These are phyloP conservation scores for Ormosia semicastrata DNA, from an alignment of 306 rosid genomes.

Conservation along the genomic window DNA sequence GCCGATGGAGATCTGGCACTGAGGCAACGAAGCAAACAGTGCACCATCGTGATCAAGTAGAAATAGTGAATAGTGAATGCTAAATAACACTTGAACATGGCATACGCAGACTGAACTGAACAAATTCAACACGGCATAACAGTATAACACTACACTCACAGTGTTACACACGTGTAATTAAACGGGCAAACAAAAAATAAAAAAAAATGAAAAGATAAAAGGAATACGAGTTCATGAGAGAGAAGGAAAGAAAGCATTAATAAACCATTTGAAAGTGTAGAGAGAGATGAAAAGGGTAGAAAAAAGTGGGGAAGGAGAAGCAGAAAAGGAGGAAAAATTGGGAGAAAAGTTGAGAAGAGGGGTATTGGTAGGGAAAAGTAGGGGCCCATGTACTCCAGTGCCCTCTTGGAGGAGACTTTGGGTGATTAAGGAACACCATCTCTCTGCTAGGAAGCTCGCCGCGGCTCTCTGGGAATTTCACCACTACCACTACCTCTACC, in stretches of 20 bases:
- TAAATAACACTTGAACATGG: not conserved
- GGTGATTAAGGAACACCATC: constrained; percentile 21
- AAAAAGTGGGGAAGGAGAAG: constrained; percentile 49
- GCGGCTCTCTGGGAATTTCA: constrained; percentile 87
- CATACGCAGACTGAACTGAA: not conserved
- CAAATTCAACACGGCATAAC: not conserved
- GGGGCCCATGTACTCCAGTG: constrained; percentile 71
- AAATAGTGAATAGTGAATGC: not conserved
- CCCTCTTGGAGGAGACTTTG: constrained; percentile 58
- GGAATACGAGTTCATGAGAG: not conserved
- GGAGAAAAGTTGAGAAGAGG: constrained; percentile 71
- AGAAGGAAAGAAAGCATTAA: constrained; percentile 12
- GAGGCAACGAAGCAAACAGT: not conserved
- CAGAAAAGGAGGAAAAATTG: constrained; percentile 80
- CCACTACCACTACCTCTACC: constrained; percentile 30
- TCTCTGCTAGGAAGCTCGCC: constrained; percentile 75
- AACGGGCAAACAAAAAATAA: not conserved
- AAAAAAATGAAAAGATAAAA: not conserved
- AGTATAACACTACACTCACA: not conserved
- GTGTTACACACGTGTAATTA: not conserved
- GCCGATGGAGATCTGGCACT: not conserved
- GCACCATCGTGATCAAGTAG: not conserved
- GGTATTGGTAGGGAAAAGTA: constrained; percentile 57
- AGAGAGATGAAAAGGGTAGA: constrained; percentile 42
- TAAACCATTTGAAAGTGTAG: not conserved